Evolutionary conservation across 116 monocot genomes (phyloP), one percentile per base, ranked within the genome.

Genomic region (Papilionanthe hybrid): DNA sequence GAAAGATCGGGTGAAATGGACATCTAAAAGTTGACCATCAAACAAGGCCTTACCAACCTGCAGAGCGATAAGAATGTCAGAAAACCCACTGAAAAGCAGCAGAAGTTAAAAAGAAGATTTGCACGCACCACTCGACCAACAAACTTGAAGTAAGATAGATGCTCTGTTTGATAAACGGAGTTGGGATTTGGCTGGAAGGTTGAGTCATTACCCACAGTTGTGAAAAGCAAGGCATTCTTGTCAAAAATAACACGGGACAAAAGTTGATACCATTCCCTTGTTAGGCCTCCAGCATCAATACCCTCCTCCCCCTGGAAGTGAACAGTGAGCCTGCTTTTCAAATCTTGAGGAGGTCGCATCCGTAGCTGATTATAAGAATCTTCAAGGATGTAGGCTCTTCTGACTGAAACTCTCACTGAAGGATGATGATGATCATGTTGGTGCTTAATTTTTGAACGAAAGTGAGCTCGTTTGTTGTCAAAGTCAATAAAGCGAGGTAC

Each of bases 31-130:
- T 74, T 99, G 99, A 57, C 90, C 85, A 84, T 99, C 99, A 88
- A 99, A 99, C 27, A 99, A 88, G 25, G 99, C 99, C 83, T 99
- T 99, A n/a, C 93, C 99, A 86, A 99, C 99, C 99, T 99, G 82
- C 19, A 77, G 3, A 18, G 78, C 48, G 30, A 47, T 9, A 41
- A 66, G 13, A 30, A 56, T 76, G 79, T 69, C 30, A 73, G 56
- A 68, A n/a, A 49, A 11, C 27, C 5, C 27, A 41, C 32, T 7
- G 76, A 48, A 55, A 25, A 32, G 20, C 25, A 10, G n/a, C 72
- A 9, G 68, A 72, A 69, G 43, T 77, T 10, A 75, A 42, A 53
- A 53, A 28, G 10, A 17, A 45, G 3, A 19, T 79, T 22, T 42
- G 42, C 13, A 93, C 95, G 25, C 71, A 99, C 99, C 91, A 99